Evolutionary conservation across 768 basidiomycete genomes (phyloP), one percentile per base, ranked within the genome.

Genomic region (Psilocybe azurescens): DNA sequence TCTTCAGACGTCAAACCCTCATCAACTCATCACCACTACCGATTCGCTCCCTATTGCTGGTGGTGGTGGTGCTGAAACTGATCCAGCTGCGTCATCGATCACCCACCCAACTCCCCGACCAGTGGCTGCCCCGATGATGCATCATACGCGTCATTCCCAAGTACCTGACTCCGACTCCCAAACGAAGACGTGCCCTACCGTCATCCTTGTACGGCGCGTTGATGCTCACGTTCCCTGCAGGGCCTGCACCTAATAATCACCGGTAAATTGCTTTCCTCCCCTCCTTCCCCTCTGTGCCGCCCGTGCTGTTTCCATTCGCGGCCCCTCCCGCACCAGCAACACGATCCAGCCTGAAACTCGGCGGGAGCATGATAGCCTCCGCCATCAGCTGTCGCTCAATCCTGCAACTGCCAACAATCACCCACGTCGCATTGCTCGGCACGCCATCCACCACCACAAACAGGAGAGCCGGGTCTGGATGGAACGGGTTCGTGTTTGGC

Each of bases 401-500:
- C 51, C 84, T 72, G 2, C 96, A 95, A 55, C 78, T 88, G 7
- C 97, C 97, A 24, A 95, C 80, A 61, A 87, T 92, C 58, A 96
- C 82, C 73, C 20, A 20, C 20, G 20, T 20, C 20, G 20, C 20
- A 20, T 20, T 20, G 20, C 20, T 1, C 1, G 20, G 20, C 20
- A 20, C 1, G 20, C 20, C 20, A 20, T 20, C 20, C 20, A 20
- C 20, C 20, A 20, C 1, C 20, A 20, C 1, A 20, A 87, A 97
- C 63, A 97, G 63, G 62, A 95, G 78, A 0, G 86, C 20, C 20
- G 1, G 20, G 20, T 96, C 96, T 2, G 97, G 96, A 68, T 91
- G 89, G 80, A 97, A 85, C 68, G 97, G 67, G 71, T 93, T 90
- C 7, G 95, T 78, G 75, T 92, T 94, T 0, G 94, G 91, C 0